Conservation (phyloP, 768 basidiomycete genomes). For the Galerina sulciceps region DNA sequence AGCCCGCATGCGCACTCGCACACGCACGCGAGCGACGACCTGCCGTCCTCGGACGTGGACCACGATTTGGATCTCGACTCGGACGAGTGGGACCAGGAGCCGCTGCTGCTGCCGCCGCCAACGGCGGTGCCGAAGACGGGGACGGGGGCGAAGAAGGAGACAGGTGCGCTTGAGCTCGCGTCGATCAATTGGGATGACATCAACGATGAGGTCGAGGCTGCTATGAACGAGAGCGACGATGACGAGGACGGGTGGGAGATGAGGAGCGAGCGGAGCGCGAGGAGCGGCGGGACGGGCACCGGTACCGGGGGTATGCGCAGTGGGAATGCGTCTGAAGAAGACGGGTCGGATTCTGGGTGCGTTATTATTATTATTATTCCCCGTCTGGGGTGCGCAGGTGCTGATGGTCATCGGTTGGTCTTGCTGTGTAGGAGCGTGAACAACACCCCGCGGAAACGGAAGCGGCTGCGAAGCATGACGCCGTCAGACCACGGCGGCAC, state of each 20-base stretch:
- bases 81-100: conserved; percentile 67
- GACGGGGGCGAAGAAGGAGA: conserved; percentile 23
- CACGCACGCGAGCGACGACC: conserved; percentile 10
- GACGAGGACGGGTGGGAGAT: conserved; percentile 42
- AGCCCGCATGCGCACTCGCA: conserved; percentile 36
- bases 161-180: conserved; percentile 49
- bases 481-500: conserved; percentile 61
- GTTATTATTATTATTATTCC: conserved; percentile 11
- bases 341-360: conserved; percentile 47
- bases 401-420: background rate
- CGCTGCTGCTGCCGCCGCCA: too few species aligned
- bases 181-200: conserved; percentile 84
- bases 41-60: conserved; percentile 63
- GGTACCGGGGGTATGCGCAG: conserved; percentile 20
- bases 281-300: conserved; percentile 37
- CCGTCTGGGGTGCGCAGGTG: background rate
- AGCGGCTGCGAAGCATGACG: conserved; percentile 73
- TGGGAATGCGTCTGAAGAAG: conserved; percentile 64
- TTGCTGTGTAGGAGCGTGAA: conserved; percentile 33
- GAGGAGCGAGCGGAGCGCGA: conserved; percentile 42
- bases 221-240: conserved; percentile 81
- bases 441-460: conserved; percentile 59
- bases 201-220: conserved; percentile 86
- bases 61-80: conserved; percentile 69
- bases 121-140: conserved; percentile 13